A percentile compares a stretch with the other conserved stretches of the same genome.
Evolutionary conservation across 2,329 filamentous ascomycete species (phyloP).

Genomic region (Phyllosticta ampelicida): DNA sequence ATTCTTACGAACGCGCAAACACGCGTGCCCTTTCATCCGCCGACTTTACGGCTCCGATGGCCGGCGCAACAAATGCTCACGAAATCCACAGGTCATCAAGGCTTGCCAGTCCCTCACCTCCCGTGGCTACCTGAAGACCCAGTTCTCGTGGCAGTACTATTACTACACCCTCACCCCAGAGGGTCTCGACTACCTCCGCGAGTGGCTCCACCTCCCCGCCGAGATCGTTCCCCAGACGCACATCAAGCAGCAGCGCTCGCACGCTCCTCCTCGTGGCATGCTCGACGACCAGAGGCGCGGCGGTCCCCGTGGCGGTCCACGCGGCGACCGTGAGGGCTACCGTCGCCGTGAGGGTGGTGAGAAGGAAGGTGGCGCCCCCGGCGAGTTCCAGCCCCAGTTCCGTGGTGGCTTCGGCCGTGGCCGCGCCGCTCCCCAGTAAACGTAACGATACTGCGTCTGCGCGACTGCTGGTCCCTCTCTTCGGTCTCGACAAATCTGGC

Average conservation of each 20-base stretch:
- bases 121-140: constrained; percentile 98
- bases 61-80: constrained; percentile 9
- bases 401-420: constrained; percentile 30
- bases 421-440: constrained; percentile 10
- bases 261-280: constrained; percentile 98
- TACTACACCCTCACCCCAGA: constrained; percentile 99
- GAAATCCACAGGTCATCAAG: constrained; percentile 64
- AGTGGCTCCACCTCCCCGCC: constrained; percentile 99
- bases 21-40: neutral
- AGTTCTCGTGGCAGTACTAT: constrained; percentile 70
- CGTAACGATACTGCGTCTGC: neutral
- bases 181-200: constrained; percentile 99
- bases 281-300: constrained; percentile 38
- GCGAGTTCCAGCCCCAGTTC: constrained; percentile 35
- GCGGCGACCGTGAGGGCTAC: constrained; percentile 83
- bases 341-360: constrained; percentile 66
- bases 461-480: neutral
- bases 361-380: constrained; percentile 28
- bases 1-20: neutral
- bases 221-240: constrained; percentile 99
- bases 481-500: neutral
- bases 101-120: constrained; percentile 96
- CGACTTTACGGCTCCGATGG: neutral
- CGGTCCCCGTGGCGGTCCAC: constrained; percentile 26
- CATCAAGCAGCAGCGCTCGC: constrained; percentile 99